phyloP scores from a whole-genome alignment of 805 yeast species.

The Danielia oregonensis region DNA sequence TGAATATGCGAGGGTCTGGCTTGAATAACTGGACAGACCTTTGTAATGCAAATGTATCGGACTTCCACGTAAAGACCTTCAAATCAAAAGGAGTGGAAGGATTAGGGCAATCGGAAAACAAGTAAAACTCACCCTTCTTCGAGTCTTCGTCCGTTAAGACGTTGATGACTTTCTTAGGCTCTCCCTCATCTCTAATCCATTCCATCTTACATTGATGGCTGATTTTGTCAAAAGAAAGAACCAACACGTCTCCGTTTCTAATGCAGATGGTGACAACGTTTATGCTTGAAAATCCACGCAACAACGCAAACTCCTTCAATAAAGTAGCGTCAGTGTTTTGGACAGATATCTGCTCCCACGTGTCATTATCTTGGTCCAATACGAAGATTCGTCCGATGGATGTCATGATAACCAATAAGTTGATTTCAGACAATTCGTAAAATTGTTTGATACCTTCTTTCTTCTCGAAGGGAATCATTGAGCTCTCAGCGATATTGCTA shows the following conservation, averaged over 20 bases:
- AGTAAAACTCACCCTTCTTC: conserved; percentile 22
- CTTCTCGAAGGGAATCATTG: conserved; percentile 23
- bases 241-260: conserved; percentile 39
- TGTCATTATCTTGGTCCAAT: conserved; percentile 4
- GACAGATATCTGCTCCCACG: conserved; percentile 6
- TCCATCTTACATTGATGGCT: conserved; percentile 20
- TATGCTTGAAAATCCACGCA: conserved; percentile 36
- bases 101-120: conserved; percentile 66
- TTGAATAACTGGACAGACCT: not conserved
- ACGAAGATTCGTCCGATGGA: conserved; percentile 53
- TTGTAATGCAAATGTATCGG: conserved; percentile 18
- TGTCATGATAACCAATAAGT: conserved; percentile 49
- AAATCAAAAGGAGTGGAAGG: conserved; percentile 52
- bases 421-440: conserved; percentile 40
- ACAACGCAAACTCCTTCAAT: conserved; percentile 39
- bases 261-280: conserved; percentile 26
- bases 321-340: conserved; percentile 14
- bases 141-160: conserved; percentile 30
- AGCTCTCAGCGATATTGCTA: conserved; percentile 6
- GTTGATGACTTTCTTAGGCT: conserved; percentile 48
- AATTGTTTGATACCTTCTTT: conserved; percentile 63
- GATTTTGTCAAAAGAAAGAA: conserved; percentile 32
- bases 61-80: conserved; percentile 26
- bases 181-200: conserved; percentile 22
- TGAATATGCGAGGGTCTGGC: conserved; percentile 47